These are phyloP conservation scores for Cymbopogon flexuosus DNA, from an alignment of 202 grass and related monocot genomes.

Conservation along the genomic window DNA sequence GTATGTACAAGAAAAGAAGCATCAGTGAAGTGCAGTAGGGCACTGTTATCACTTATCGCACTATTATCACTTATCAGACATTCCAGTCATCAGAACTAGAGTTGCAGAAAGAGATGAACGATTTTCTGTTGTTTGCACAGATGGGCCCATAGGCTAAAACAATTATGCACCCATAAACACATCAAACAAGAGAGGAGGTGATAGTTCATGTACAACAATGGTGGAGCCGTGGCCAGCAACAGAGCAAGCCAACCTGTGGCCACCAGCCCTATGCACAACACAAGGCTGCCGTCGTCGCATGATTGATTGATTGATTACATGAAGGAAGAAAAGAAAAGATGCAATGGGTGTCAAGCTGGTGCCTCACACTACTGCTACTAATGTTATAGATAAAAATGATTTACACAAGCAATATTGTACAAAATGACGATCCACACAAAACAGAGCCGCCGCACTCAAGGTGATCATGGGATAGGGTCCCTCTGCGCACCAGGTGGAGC, in stretches of 20 bases:
- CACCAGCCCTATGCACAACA: conserved; percentile 20
- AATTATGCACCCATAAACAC: conserved; percentile 34
- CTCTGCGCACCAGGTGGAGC: conserved; percentile 84
- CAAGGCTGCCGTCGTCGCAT: conserved; percentile 14
- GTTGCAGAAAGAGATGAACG: neutral
- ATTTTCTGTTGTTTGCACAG: neutral
- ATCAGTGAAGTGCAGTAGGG: neutral
- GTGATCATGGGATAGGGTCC: conserved; percentile 41
- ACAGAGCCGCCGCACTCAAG: neutral
- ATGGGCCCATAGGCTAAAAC: conserved; percentile 40
- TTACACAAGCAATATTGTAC: conserved; percentile 40
- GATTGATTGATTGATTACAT: conserved; percentile 29
- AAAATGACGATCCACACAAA: conserved; percentile 29
- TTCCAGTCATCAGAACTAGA: neutral
- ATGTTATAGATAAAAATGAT: conserved; percentile 29
- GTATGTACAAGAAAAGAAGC: neutral
- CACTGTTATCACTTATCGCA: neutral
- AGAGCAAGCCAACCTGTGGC: neutral
- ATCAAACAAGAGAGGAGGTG: neutral
- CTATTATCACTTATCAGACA: neutral
- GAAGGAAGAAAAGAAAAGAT: neutral
- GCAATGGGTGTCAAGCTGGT: neutral
- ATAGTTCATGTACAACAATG: conserved; percentile 33
- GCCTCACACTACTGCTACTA: conserved; percentile 1
- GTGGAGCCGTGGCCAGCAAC: neutral